Conservation (phyloP, 2,329 filamentous ascomycete species). For the Aspergillus ochraceus region DNA sequence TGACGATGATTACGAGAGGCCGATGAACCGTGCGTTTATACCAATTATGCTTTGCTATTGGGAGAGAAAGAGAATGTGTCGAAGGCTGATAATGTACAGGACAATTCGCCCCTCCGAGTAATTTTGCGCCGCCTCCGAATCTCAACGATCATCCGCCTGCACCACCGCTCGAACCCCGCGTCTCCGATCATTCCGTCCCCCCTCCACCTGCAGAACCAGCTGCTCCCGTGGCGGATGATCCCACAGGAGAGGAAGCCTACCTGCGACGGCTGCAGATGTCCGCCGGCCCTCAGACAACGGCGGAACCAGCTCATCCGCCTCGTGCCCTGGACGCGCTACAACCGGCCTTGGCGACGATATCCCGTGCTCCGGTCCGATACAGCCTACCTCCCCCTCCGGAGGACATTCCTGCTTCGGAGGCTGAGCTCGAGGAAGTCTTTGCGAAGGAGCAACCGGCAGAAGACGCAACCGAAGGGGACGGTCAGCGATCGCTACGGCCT, state of each 20-base stretch:
- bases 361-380: slow-evolving; percentile 77
- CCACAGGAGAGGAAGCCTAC: slow-evolving; percentile 28
- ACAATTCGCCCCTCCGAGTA: slow-evolving; percentile 52
- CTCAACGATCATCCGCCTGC: slow-evolving; percentile 39
- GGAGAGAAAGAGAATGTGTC: neutral
- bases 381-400: slow-evolving; percentile 53
- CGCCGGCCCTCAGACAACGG: slow-evolving; percentile 19
- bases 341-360: slow-evolving; percentile 62
- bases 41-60: neutral
- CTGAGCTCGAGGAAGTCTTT: slow-evolving; percentile 51
- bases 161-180: slow-evolving; percentile 36
- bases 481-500: slow-evolving; percentile 64
- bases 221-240: slow-evolving; percentile 31
- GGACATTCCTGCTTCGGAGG: slow-evolving; percentile 54
- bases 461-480: slow-evolving; percentile 35
- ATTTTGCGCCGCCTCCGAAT: slow-evolving; percentile 54
- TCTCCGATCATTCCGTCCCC: slow-evolving; percentile 41
- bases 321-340: slow-evolving; percentile 43
- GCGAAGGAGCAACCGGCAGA: slow-evolving; percentile 40
- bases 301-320: slow-evolving; percentile 28
- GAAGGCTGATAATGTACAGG: slow-evolving; percentile 29
- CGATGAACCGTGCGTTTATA: slow-evolving; percentile 47
- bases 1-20: slow-evolving; percentile 48
- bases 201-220: slow-evolving; percentile 29
- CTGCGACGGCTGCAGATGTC: slow-evolving; percentile 26